A percentile compares a stretch with the other conserved stretches of the same genome.
These are phyloP conservation scores for Pueraria montana DNA, from an alignment of 306 rosid species.

Conservation along the genomic window DNA sequence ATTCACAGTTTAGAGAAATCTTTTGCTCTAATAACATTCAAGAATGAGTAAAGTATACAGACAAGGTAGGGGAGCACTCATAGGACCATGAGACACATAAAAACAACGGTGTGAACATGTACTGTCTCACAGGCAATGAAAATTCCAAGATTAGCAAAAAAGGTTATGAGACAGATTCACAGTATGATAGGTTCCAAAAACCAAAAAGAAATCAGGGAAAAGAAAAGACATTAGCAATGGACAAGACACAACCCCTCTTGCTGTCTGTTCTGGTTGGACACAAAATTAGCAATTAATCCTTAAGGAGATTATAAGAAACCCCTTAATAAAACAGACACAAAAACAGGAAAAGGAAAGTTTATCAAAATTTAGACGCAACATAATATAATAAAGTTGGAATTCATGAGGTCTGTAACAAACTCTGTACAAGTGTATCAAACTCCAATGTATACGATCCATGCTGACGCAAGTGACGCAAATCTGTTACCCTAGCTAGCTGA, in stretches of 20 bases:
- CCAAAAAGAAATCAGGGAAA: not conserved
- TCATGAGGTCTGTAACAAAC: slow-evolving; percentile 54
- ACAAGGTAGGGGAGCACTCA: not conserved
- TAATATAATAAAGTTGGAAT: slow-evolving; percentile 35
- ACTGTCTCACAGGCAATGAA: slow-evolving; percentile 30
- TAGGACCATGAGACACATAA: slow-evolving; percentile 10
- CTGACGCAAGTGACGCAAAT: slow-evolving; percentile 53
- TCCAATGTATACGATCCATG: slow-evolving; percentile 57
- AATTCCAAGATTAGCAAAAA: slow-evolving; percentile 55
- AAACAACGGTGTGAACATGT: slow-evolving; percentile 20
- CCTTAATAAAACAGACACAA: not conserved
- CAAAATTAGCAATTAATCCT: slow-evolving; percentile 34
- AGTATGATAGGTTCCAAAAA: not conserved
- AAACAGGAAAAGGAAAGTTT: not conserved
- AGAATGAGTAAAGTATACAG: not conserved
- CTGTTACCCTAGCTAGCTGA: slow-evolving; percentile 27
- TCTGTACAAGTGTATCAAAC: slow-evolving; percentile 65
- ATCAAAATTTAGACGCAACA: slow-evolving; percentile 42
- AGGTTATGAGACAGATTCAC: slow-evolving; percentile 44
- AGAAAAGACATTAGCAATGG: slow-evolving; percentile 4
- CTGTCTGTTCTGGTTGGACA: slow-evolving; percentile 4
- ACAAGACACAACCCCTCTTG: slow-evolving; percentile 42
- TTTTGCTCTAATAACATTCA: not conserved
- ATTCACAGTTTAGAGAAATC: not conserved
- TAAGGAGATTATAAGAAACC: slow-evolving; percentile 3